phyloP scores from a whole-genome alignment of 371 early-diverging fungal species.

The Vittaforma corneae region DNA sequence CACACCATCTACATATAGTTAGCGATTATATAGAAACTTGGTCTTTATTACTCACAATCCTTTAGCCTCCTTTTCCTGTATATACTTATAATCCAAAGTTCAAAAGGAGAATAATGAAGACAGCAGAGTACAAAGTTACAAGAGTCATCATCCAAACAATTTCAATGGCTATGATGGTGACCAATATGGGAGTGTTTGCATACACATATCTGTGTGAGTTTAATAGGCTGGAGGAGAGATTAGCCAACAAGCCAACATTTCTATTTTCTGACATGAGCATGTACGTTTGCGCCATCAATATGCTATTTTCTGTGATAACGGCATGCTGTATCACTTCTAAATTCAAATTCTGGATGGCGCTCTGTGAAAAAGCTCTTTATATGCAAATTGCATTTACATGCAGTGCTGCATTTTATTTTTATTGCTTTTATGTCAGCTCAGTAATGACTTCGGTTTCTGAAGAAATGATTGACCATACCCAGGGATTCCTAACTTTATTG shows the following conservation, averaged over 20 bases:
- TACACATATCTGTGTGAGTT: neutral
- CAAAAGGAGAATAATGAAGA: neutral
- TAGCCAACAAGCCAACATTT: neutral
- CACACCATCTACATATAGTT: too few species aligned
- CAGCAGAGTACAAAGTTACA: slow-evolving; percentile 1
- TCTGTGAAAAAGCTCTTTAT: neutral
- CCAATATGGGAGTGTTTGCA: neutral
- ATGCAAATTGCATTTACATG: neutral
- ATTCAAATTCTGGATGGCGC: neutral
- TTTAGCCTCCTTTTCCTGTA: neutral
- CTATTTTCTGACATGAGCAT: neutral
- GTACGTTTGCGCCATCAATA: neutral
- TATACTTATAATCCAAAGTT: neutral
- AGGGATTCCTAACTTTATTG: too few species aligned
- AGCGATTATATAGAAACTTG: too few species aligned
- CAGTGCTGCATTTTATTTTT: neutral
- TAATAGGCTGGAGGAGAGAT: neutral
- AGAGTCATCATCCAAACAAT: slow-evolving; percentile 1
- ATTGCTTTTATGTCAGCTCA: slow-evolving; percentile 4
- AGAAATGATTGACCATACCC: too few species aligned
- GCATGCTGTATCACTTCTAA: slow-evolving; percentile 11
- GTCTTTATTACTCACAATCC: neutral
- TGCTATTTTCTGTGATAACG: slow-evolving; percentile 4
- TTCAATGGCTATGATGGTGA: neutral
- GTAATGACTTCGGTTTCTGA: too few species aligned